phyloP scores from a whole-genome alignment of 192 early-diverging fungal species.

The Coemansia sp. region DNA sequence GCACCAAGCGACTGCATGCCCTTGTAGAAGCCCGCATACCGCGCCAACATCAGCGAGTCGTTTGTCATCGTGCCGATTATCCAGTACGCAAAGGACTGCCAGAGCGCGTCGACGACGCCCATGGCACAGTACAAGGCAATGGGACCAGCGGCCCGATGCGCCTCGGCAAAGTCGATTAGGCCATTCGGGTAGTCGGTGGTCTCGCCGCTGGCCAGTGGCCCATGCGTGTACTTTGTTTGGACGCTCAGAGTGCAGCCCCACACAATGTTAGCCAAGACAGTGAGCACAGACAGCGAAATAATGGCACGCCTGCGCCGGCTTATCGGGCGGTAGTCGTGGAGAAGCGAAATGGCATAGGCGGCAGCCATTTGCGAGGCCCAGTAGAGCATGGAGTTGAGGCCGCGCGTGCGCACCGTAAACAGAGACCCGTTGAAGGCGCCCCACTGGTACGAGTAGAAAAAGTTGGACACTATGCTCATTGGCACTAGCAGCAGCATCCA shows the following conservation, averaged over 20 bases:
- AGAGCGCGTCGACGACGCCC: constrained; percentile 76
- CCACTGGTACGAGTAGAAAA: constrained; percentile 82
- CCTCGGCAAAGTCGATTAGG: constrained; percentile 54
- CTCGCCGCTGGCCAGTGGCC: background rate
- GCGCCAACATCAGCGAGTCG: constrained; percentile 65
- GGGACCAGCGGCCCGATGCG: constrained; percentile 58
- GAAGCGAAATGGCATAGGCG: constrained; percentile 61
- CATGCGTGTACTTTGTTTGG: constrained; percentile 58
- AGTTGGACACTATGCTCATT: constrained; percentile 72
- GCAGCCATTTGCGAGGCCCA: constrained; percentile 79
- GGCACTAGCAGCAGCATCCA: constrained; percentile 72
- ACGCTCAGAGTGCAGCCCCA: constrained; percentile 63
- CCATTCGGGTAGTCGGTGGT: constrained; percentile 31
- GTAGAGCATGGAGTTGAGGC: constrained; percentile 76
- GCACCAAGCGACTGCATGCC: constrained; percentile 74
- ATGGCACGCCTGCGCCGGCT: constrained; percentile 26
- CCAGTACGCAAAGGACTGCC: constrained; percentile 80
- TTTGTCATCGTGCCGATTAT: constrained; percentile 81
- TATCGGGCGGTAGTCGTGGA: constrained; percentile 22
- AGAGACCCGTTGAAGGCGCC: constrained; percentile 63
- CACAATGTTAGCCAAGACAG: constrained; percentile 17
- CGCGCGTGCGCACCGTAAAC: constrained; percentile 71
- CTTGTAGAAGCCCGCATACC: constrained; percentile 87
- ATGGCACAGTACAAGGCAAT: constrained; percentile 71
- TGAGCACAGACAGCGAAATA: constrained; percentile 1